Percentiles rank a stretch among this genome's conserved stretches.
Conservation (phyloP, 192 early-diverging fungal genomes). For the Coemansia brasiliensis region DNA sequence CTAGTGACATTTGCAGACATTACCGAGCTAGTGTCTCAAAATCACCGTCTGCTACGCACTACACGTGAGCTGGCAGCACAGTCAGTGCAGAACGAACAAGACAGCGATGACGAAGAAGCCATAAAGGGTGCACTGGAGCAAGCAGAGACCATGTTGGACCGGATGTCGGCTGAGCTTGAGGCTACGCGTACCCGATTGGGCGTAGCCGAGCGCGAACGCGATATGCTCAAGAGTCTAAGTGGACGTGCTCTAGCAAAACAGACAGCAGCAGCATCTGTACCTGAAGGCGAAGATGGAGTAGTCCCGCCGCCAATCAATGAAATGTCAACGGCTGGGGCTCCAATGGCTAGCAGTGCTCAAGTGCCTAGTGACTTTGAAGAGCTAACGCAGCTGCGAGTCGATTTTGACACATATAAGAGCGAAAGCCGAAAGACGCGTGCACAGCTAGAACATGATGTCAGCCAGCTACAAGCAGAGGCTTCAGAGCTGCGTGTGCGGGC, state of each 20-base stretch:
- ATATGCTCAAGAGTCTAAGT: conserved; percentile 57
- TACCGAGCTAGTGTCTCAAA: conserved; percentile 60
- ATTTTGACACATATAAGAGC: conserved; percentile 66
- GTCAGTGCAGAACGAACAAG: conserved; percentile 53
- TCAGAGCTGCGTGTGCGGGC: conserved; percentile 65
- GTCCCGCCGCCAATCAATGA: conserved; percentile 16
- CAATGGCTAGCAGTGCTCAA: background rate
- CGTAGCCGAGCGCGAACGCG: conserved; percentile 59
- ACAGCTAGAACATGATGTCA: conserved; percentile 58
- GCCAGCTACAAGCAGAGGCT: conserved; percentile 56
- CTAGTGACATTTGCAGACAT: conserved; percentile 58
- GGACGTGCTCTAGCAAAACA: conserved; percentile 2
- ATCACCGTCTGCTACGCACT: conserved; percentile 61
- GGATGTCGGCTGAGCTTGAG: conserved; percentile 53
- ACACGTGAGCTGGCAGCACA: conserved; percentile 60
- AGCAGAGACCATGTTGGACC: conserved; percentile 60
- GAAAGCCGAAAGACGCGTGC: conserved; percentile 63
- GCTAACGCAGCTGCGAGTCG: conserved; percentile 57
- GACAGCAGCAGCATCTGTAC: conserved; percentile 2
- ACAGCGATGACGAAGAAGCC: conserved; percentile 47
- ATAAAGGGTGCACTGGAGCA: conserved; percentile 57
- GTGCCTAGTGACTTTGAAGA: conserved; percentile 1
- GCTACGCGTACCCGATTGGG: conserved; percentile 49
- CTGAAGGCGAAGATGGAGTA: conserved; percentile 7
- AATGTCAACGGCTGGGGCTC: background rate